Conservation (phyloP, 2,329 filamentous ascomycete genomes). For the Aspergillus proliferans region DNA sequence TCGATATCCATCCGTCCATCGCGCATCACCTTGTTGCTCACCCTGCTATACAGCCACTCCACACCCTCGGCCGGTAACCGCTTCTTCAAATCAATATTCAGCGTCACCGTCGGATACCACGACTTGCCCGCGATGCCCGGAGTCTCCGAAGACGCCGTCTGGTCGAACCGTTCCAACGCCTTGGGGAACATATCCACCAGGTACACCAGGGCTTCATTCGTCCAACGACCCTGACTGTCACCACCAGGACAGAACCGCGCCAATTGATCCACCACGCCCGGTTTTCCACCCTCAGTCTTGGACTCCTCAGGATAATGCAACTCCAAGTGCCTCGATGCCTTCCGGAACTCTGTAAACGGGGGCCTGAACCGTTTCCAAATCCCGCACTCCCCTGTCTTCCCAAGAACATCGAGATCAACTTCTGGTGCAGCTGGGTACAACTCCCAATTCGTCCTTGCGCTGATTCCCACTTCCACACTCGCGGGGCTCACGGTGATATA, state of each 20-base stretch:
- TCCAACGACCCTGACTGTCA: constrained; percentile 48
- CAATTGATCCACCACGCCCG: constrained; percentile 57
- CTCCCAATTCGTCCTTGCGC: constrained; percentile 50
- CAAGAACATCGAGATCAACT: constrained; percentile 18
- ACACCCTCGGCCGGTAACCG: constrained; percentile 59
- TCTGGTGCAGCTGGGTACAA: constrained; percentile 40
- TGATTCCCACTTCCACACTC: constrained; percentile 51
- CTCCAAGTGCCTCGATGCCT: constrained; percentile 47
- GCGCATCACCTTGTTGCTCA: constrained; percentile 59
- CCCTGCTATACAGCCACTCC: constrained; percentile 65
- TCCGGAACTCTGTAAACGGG: constrained; percentile 36
- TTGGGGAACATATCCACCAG: constrained; percentile 65
- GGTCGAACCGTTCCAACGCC: constrained; percentile 50
- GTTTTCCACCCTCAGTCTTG: constrained; percentile 6
- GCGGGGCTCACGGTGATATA: constrained; percentile 63
- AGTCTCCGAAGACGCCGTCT: constrained; percentile 21
- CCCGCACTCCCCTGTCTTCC: constrained; percentile 19
- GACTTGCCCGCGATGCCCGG: constrained; percentile 33
- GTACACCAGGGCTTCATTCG: constrained; percentile 57
- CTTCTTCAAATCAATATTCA: constrained; percentile 75
- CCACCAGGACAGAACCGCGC: constrained; percentile 53
- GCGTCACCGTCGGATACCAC: constrained; percentile 70
- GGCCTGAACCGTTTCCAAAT: constrained; percentile 17
- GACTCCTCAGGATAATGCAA: constrained; percentile 38
- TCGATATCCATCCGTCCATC: constrained; percentile 72